These are phyloP conservation scores for Hypericum perforatum DNA, from an alignment of 345 rosid genomes.

Conservation along the genomic window DNA sequence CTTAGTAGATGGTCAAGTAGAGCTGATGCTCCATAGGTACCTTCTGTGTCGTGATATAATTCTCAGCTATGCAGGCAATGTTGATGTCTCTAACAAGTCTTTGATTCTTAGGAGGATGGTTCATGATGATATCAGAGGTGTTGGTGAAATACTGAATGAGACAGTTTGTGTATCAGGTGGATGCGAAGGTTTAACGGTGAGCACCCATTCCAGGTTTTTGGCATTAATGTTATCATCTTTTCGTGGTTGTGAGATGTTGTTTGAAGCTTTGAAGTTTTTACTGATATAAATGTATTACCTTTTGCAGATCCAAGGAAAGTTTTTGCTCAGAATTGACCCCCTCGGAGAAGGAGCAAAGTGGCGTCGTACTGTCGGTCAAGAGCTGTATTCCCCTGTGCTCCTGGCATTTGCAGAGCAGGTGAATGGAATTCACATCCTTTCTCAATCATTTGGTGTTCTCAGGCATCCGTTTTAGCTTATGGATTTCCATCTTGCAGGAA, in stretches of 20 bases:
- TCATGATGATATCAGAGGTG: constrained; percentile 55
- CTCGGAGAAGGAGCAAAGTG: too few species aligned
- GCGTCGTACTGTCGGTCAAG: too few species aligned
- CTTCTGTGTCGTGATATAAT: neutral
- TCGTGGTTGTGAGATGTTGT: too few species aligned
- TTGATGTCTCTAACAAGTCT: constrained; percentile 3
- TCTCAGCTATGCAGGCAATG: constrained; percentile 1
- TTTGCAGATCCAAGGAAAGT: neutral
- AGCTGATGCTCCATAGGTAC: constrained; percentile 89
- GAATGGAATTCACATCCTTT: neutral
- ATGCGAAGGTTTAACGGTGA: constrained; percentile 90
- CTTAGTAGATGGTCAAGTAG: constrained; percentile 76
- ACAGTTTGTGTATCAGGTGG: constrained; percentile 56
- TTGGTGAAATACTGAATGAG: constrained; percentile 84
- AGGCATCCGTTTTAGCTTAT: neutral
- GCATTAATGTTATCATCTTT: too few species aligned
- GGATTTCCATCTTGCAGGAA: too few species aligned
- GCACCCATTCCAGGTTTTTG: constrained; percentile 7
- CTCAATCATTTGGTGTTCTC: neutral
- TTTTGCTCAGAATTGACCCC: too few species aligned
- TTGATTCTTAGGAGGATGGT: constrained; percentile 48
- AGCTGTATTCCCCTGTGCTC: too few species aligned
- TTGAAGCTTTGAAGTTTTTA: too few species aligned
- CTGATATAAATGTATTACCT: too few species aligned
- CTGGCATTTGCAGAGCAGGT: constrained; percentile 64